phyloP scores from a whole-genome alignment of 2,329 filamentous ascomycete genomes.

The Aspergillus tubingensis region DNA sequence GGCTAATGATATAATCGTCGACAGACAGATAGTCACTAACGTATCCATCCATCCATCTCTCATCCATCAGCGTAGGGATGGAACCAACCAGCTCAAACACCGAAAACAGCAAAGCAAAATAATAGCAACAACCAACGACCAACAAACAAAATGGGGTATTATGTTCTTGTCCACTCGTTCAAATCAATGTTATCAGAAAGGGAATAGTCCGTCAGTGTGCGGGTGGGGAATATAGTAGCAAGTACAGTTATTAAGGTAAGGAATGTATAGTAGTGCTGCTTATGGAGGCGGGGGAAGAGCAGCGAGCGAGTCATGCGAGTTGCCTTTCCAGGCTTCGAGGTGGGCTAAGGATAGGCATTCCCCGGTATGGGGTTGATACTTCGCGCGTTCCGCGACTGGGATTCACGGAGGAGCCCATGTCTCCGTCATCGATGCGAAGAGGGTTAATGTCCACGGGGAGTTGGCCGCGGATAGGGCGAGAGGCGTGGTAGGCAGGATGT shows the following conservation, averaged over 20 bases:
- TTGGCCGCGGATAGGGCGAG: conserved; percentile 27
- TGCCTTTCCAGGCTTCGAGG: conserved; percentile 42
- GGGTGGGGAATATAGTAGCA: not conserved
- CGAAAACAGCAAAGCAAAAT: not conserved
- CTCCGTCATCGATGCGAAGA: conserved; percentile 25
- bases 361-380: conserved; percentile 29
- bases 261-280: not conserved
- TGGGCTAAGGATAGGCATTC: conserved; percentile 31
- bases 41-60: not conserved
- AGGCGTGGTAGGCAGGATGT: conserved; percentile 25
- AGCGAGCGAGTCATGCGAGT: conserved; percentile 23
- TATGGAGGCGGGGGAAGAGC: not conserved
- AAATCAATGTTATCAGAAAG: not conserved
- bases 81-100: not conserved
- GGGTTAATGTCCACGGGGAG: conserved; percentile 31
- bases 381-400: conserved; percentile 24
- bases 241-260: not conserved
- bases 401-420: conserved; percentile 20
- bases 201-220: not conserved
- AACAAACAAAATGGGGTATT: conserved; percentile 8
- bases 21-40: not conserved
- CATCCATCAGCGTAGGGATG: too few species aligned
- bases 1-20: not conserved
- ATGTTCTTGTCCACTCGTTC: conserved; percentile 5
- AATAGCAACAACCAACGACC: too few species aligned